Percentiles rank a stretch among this genome's conserved stretches.
Conservation (phyloP, 2,329 filamentous ascomycete genomes). For the Chalaropsis ovoidea region DNA sequence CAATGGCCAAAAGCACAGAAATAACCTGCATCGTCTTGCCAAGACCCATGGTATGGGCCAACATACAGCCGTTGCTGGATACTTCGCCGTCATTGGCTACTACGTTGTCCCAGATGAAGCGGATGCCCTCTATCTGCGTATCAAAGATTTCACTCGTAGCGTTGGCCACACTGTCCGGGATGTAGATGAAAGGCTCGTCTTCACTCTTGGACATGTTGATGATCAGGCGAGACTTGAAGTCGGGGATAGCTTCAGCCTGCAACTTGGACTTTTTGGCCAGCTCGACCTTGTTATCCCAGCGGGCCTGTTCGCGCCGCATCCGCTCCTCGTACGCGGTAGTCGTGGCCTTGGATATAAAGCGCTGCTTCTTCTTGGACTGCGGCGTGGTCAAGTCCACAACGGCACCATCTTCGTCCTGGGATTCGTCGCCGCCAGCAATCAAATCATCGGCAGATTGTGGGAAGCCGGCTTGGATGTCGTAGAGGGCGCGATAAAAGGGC, state of each 20-base stretch:
- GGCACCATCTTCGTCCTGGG: background rate
- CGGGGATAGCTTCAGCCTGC: constrained; percentile 39
- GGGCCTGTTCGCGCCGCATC: constrained; percentile 43
- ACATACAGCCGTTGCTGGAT: constrained; percentile 59
- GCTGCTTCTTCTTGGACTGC: constrained; percentile 28
- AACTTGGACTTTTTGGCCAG: constrained; percentile 26
- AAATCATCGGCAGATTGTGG: constrained; percentile 22
- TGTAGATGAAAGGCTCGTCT: constrained; percentile 50
- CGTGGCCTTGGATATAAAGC: constrained; percentile 39
- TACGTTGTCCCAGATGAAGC: constrained; percentile 82
- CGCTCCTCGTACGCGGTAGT: constrained; percentile 46
- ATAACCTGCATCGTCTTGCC: constrained; percentile 91
- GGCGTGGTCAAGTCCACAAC: background rate
- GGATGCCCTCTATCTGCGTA: constrained; percentile 71
- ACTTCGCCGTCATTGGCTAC: constrained; percentile 42
- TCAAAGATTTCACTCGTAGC: constrained; percentile 50
- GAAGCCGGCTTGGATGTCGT: constrained; percentile 17
- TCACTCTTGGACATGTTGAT: constrained; percentile 58
- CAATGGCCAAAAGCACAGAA: constrained; percentile 65
- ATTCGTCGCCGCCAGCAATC: background rate
- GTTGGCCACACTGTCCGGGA: constrained; percentile 53
- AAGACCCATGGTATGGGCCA: constrained; percentile 84
- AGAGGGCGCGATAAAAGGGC: constrained; percentile 9
- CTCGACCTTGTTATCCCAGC: constrained; percentile 46
- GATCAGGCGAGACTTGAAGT: constrained; percentile 43